Evolutionary conservation across 1,139 yeast genomes (phyloP).

Genomic region (Pichia sp.): DNA sequence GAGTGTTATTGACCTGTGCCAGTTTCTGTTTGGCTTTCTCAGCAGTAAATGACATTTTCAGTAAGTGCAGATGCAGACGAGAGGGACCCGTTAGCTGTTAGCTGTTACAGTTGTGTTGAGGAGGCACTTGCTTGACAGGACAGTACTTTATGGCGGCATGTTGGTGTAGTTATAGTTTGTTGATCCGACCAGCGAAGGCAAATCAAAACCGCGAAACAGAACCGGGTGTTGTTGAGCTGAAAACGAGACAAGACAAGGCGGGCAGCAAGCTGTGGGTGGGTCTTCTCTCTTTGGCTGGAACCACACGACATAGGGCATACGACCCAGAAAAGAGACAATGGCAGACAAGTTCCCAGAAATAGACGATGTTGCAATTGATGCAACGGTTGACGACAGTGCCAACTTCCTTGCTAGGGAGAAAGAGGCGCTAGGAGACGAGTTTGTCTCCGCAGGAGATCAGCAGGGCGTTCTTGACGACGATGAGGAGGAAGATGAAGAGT

Average conservation of each 20-base stretch:
- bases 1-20: conserved; percentile 61
- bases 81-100: no score
- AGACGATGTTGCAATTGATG: conserved; percentile 38
- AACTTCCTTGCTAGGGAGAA: conserved; percentile 83
- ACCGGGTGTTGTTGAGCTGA: no score
- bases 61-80: no score
- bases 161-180: no score
- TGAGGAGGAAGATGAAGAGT: conserved; percentile 46
- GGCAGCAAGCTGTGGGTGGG: no score
- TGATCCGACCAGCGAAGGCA: no score
- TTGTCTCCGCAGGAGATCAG: conserved; percentile 60
- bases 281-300: no score
- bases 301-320: no score
- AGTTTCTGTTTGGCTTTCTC: conserved; percentile 53
- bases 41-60: conserved; percentile 56
- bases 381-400: conserved; percentile 28
- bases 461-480: conserved; percentile 32
- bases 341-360: conserved; percentile 85
- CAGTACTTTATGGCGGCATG: no score
- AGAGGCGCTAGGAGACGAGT: conserved; percentile 71
- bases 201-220: no score
- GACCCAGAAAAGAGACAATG: conserved; percentile 41
- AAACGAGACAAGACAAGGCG: no score
- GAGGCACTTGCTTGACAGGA: no score
- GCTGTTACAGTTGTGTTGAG: neutral